Conservation (phyloP, 2,329 filamentous ascomycete species). For the Biscogniauxia mediterranea region DNA sequence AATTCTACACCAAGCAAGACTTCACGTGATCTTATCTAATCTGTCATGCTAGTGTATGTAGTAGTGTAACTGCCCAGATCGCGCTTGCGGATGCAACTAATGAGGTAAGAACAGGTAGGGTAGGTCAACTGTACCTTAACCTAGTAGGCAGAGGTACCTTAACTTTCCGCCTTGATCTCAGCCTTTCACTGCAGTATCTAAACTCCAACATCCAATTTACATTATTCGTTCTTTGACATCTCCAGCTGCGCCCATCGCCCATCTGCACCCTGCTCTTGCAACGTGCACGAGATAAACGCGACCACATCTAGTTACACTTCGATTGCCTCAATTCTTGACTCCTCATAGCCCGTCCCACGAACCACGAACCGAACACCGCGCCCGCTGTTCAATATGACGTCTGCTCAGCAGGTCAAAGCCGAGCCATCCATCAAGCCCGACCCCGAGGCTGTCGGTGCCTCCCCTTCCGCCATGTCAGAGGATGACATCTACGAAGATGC, state of each 20-base stretch:
- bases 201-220: neutral
- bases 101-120: too few species aligned
- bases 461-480: slow-evolving; percentile 50
- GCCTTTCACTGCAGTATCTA: neutral
- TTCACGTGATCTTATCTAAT: slow-evolving; percentile 16
- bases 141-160: neutral
- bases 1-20: neutral
- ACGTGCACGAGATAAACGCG: neutral
- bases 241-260: neutral
- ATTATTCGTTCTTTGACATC: neutral
- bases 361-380: neutral
- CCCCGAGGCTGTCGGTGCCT: slow-evolving; percentile 41
- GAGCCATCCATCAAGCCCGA: slow-evolving; percentile 48
- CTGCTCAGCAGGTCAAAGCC: slow-evolving; percentile 31
- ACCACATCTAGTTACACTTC: neutral
- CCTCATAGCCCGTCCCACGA: neutral
- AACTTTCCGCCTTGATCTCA: neutral
- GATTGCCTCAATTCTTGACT: neutral
- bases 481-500: slow-evolving; percentile 67
- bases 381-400: slow-evolving; percentile 23
- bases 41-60: neutral
- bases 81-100: neutral
- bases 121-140: neutral
- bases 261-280: neutral
- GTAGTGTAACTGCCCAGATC: neutral